Evolutionary conservation across 768 basidiomycete genomes (phyloP).

Genomic region (Trametes cubensis): DNA sequence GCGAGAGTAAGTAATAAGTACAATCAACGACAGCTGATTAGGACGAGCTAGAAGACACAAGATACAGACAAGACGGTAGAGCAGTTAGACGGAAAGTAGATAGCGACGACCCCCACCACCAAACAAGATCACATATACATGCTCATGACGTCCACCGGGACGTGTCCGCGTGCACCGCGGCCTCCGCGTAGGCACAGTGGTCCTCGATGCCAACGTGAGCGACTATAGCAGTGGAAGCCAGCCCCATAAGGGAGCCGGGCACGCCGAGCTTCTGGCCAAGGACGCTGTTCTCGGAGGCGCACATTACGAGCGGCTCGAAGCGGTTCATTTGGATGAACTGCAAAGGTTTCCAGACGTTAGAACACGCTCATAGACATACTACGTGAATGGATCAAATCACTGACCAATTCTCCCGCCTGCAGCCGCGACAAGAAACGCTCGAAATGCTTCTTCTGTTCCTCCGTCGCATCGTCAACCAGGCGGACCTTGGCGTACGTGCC

Average conservation of each 20-base stretch:
- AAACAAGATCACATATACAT: neutral
- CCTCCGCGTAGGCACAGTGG: slow-evolving; percentile 59
- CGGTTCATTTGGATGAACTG: slow-evolving; percentile 64
- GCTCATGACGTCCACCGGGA: slow-evolving; percentile 23
- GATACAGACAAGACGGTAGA: neutral
- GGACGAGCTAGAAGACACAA: no score
- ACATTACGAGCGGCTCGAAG: slow-evolving; percentile 57
- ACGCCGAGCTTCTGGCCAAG: slow-evolving; percentile 55
- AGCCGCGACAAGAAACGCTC: slow-evolving; percentile 53
- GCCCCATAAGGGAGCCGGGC: slow-evolving; percentile 46
- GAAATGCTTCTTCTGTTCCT: slow-evolving; percentile 50
- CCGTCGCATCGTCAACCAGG: slow-evolving; percentile 43
- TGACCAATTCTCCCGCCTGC: slow-evolving; percentile 55
- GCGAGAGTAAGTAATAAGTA: no score
- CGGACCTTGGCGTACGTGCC: slow-evolving; percentile 53
- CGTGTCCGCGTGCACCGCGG: slow-evolving; percentile 39
- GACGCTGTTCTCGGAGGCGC: slow-evolving; percentile 51
- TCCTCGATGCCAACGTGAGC: slow-evolving; percentile 61
- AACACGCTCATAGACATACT: slow-evolving; percentile 18
- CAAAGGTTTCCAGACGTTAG: neutral
- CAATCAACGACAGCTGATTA: no score
- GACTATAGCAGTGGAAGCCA: slow-evolving; percentile 51
- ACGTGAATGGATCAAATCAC: neutral
- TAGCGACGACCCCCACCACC: neutral
- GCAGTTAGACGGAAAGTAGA: neutral